Conservation (phyloP, 306 rosid species). For the Trichosanthes truncata region DNA sequence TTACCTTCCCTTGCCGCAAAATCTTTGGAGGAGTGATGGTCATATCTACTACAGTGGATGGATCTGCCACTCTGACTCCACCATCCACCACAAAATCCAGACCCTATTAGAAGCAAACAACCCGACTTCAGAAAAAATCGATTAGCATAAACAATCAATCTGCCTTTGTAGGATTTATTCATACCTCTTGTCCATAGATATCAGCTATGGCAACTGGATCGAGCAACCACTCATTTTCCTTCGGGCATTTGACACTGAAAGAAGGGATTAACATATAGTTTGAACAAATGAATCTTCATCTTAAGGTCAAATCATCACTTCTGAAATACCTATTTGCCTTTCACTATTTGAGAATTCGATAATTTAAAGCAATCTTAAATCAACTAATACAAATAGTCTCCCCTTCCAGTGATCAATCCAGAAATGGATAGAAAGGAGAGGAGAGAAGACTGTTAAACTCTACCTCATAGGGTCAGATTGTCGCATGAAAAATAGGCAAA, state of each 20-base stretch:
- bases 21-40: slow-evolving; percentile 65
- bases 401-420: not conserved
- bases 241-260: slow-evolving; percentile 65
- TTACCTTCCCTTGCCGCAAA: slow-evolving; percentile 84
- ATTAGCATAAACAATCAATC: not conserved
- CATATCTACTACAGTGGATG: slow-evolving; percentile 94
- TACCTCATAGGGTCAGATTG: not conserved
- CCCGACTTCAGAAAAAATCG: not conserved
- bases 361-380: not conserved
- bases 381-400: not conserved
- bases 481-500: not conserved
- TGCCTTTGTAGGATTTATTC: slow-evolving; percentile 10
- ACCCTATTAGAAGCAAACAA: slow-evolving; percentile 39
- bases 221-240: slow-evolving; percentile 74
- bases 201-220: slow-evolving; percentile 88
- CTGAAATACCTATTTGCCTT: not conserved
- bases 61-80: slow-evolving; percentile 81
- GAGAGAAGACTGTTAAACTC: not conserved
- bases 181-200: slow-evolving; percentile 80
- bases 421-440: not conserved
- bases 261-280: not conserved
- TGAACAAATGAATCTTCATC: no score
- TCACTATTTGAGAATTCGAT: not conserved
- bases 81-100: slow-evolving; percentile 93
- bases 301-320: slow-evolving; percentile 1